Evolutionary conservation across 352 stramenopile genomes (phyloP).

Genomic region (Globisporangium barbulae): DNA sequence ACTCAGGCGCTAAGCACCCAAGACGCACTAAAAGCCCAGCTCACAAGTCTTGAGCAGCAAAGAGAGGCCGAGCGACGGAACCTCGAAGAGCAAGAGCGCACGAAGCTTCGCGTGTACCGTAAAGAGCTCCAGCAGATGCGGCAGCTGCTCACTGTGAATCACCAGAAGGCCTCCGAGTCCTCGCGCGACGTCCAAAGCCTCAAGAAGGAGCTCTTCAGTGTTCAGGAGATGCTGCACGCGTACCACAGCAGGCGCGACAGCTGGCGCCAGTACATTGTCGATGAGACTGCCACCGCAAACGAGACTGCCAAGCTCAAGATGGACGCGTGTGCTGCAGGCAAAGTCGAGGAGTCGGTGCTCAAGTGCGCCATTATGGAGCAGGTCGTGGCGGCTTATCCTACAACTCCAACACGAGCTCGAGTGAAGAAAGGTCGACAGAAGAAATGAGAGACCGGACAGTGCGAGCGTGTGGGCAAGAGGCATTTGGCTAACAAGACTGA

Average conservation of each 20-base stretch:
- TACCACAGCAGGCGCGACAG: conserved; percentile 21
- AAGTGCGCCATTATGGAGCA: conserved; percentile 47
- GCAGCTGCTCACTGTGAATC: conserved; percentile 43
- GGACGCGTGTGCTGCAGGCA: conserved; percentile 2
- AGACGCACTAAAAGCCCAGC: conserved; percentile 16
- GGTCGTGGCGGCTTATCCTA: conserved; percentile 15
- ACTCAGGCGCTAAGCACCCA: conserved; percentile 10
- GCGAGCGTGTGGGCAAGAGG: neutral
- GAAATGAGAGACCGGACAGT: conserved; percentile 1
- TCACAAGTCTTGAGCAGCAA: neutral
- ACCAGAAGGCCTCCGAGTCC: conserved; percentile 42
- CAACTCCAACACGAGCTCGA: neutral
- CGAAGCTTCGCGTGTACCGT: conserved; percentile 18
- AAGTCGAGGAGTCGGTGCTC: conserved; percentile 31
- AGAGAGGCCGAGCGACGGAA: neutral
- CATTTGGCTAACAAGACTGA: neutral
- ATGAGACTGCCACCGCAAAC: conserved; percentile 4
- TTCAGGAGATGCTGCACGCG: conserved; percentile 43
- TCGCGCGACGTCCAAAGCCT: conserved; percentile 47
- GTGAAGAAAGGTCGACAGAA: neutral
- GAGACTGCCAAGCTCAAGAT: conserved; percentile 16
- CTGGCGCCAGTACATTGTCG: conserved; percentile 1
- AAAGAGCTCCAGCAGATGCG: conserved; percentile 43
- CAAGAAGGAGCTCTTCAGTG: conserved; percentile 41
- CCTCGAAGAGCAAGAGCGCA: conserved; percentile 18